Evolutionary conservation across 345 rosid species (phyloP).

Genomic region (Bretschneidera sinensis): DNA sequence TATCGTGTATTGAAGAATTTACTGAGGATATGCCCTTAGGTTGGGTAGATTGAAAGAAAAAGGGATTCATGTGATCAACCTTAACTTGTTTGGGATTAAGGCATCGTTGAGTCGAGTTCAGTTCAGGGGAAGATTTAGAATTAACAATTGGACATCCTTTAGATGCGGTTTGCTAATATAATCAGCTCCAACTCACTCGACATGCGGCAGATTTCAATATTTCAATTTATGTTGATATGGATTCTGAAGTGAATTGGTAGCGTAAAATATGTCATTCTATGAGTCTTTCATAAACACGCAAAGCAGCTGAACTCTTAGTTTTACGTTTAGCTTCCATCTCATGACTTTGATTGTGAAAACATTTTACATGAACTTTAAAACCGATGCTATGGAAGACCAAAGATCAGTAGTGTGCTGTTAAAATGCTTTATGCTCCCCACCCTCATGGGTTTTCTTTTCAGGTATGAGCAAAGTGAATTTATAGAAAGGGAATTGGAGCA

Average conservation of each 20-base stretch:
- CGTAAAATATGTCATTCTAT: too few species aligned
- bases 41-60: neutral
- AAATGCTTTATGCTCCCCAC: neutral
- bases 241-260: too few species aligned
- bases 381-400: too few species aligned
- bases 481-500: slow-evolving; percentile 93
- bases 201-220: neutral
- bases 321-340: neutral
- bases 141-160: neutral
- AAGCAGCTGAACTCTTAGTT: neutral
- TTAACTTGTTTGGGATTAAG: too few species aligned
- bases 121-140: neutral
- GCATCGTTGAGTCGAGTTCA: too few species aligned
- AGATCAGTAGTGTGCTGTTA: too few species aligned
- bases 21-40: neutral
- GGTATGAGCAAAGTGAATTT: slow-evolving; percentile 91
- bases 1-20: too few species aligned
- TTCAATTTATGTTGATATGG: too few species aligned
- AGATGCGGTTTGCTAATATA: neutral
- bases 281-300: too few species aligned
- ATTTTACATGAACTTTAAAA: too few species aligned
- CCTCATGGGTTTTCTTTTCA: slow-evolving; percentile 26
- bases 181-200: neutral
- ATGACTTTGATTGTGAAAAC: neutral
- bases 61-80: too few species aligned